Conservation (phyloP, 371 early-diverging fungal species). For the Haplosporangium sp. region DNA sequence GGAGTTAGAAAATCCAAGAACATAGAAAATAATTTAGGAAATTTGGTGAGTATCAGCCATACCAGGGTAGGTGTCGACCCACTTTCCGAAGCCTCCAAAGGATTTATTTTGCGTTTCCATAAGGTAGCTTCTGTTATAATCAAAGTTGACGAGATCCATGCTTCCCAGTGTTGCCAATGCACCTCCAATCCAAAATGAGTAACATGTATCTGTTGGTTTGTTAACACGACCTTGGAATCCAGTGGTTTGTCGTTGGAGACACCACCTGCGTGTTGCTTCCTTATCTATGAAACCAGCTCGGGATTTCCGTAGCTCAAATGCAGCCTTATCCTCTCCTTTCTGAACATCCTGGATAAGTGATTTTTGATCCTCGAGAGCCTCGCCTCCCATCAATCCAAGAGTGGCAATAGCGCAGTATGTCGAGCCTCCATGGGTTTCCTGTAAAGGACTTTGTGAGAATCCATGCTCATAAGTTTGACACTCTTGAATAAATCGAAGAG, state of each 20-base stretch:
- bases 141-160: constrained; percentile 72
- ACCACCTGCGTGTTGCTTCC: constrained; percentile 81
- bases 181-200: constrained; percentile 98
- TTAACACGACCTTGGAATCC: constrained; percentile 96
- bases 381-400: constrained; percentile 75
- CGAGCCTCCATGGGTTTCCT: constrained; percentile 94
- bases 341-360: constrained; percentile 10
- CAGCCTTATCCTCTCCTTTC: constrained; percentile 11
- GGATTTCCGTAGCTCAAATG: constrained; percentile 21
- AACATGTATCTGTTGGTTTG: constrained; percentile 96
- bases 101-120: constrained; percentile 64
- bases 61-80: constrained; percentile 73
- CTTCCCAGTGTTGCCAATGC: constrained; percentile 75
- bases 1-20: too few relatives aligned
- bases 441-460: constrained; percentile 80
- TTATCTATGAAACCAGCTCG: constrained; percentile 68
- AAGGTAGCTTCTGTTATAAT: constrained; percentile 68
- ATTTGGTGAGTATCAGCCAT: constrained; percentile 14
- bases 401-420: constrained; percentile 93
- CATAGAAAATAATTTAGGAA: too few relatives aligned
- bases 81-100: constrained; percentile 88
- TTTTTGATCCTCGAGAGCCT: constrained; percentile 51
- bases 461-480: constrained; percentile 86
- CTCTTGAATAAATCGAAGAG: constrained; percentile 73
- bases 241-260: constrained; percentile 76